Evolutionary conservation across 202 grass and related monocot species (phyloP), one percentile per base, ranked within the genome.

Genomic region (Hordeum pubiflorum): DNA sequence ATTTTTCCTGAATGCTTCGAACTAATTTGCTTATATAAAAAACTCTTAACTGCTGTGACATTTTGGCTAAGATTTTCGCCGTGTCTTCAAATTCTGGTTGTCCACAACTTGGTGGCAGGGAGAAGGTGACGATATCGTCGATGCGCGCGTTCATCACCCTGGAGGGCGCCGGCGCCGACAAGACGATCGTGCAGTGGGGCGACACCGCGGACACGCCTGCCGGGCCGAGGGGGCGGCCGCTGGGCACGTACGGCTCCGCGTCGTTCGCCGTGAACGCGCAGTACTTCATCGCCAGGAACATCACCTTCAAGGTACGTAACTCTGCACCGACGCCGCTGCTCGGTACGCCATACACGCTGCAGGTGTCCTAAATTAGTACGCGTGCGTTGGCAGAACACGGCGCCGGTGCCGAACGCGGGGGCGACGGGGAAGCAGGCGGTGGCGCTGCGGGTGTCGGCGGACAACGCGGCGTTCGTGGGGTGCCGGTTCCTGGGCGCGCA

Each of bases 221-320:
- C 31, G 91, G 94, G 11, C 70, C 79, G 18, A 74, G 58, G 63
- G 89, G 86, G 32, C 84, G 79, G 37, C 90, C 89, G 3, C 81
- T 97, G 14, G 94, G 94, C 71, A 97, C 91, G 3, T 93, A 83
- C 85, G 82, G 80, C 55, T 93, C 91, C 4, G 94, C 94, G 9
- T 75, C 94, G 7, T 91, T 97, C 69, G 89, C 87, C n/a, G 87
- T 97, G 76, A 93, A 91, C 78, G 85, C 91, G 46, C 87, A 86
- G 48, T 93, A 89, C 84, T 97, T 97, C 82, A 74, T 97, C 43
- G 89, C 94, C 60, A 90, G 82, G 89, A 97, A 97, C 85, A 88
- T 97, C 55, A 97, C 91, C 0, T 97, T 97, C 85, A 97, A 90
- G 91, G 94, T 97, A 81, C 70, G 40, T 32, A 15, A 15, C 13